These are phyloP conservation scores for Calonectria pauciramosa DNA, from an alignment of 2,329 filamentous ascomycete species.

Conservation along the genomic window DNA sequence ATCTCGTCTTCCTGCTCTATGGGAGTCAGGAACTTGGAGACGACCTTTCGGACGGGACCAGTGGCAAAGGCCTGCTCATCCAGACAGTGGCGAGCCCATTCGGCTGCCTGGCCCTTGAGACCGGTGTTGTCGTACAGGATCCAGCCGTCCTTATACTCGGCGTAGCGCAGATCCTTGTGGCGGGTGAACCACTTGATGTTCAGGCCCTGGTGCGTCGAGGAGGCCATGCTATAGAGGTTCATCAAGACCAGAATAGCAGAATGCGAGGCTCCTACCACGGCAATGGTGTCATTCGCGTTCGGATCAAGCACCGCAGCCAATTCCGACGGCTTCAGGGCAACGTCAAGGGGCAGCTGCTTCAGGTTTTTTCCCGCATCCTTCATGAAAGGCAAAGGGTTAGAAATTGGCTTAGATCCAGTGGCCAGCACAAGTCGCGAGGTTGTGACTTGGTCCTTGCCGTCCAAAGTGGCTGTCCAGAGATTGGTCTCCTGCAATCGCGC, in stretches of 20 bases:
- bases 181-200: slow-evolving; percentile 74
- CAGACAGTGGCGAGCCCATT: slow-evolving; percentile 70
- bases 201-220: slow-evolving; percentile 64
- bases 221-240: slow-evolving; percentile 69
- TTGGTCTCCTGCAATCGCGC: slow-evolving; percentile 22
- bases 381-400: slow-evolving; percentile 57
- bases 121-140: slow-evolving; percentile 76
- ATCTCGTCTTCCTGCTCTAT: slow-evolving; percentile 57
- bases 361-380: slow-evolving; percentile 35
- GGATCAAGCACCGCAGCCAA: slow-evolving; percentile 51
- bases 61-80: slow-evolving; percentile 63
- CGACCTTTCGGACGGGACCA: slow-evolving; percentile 60
- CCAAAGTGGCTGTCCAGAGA: slow-evolving; percentile 42
- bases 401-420: slow-evolving; percentile 68
- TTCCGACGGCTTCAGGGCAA: slow-evolving; percentile 66
- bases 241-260: slow-evolving; percentile 73
- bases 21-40: slow-evolving; percentile 61
- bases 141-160: slow-evolving; percentile 73
- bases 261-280: slow-evolving; percentile 73
- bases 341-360: slow-evolving; percentile 63
- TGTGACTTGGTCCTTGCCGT: slow-evolving; percentile 50
- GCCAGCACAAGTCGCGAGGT: slow-evolving; percentile 66
- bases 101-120: slow-evolving; percentile 72
- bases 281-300: slow-evolving; percentile 59
- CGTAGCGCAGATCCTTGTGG: slow-evolving; percentile 69